These are phyloP conservation scores for Triticum aestivum DNA, from an alignment of 176 grass and related monocot species.

Conservation along the genomic window IWGSC_CS_RefSeq_v2.1 NC_057799.1:588685976-588686475, in stretches of 20 bases:
- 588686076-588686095: neutral
- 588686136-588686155: neutral
- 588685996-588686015: neutral
- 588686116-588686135: constrained; percentile 9
- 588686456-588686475: constrained; percentile 27
- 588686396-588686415: neutral
- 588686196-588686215: constrained; percentile 23
- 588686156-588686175: constrained; percentile 31
- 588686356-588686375: neutral
- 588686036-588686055: neutral
- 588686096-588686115: neutral
- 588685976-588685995: neutral
- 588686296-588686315: neutral
- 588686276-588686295: constrained; percentile 5
- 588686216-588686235: neutral
- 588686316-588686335: neutral
- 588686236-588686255: neutral
- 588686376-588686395: neutral
- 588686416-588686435: neutral
- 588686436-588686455: neutral
- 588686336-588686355: neutral
- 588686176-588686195: neutral
- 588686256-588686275: neutral
- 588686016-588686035: neutral
- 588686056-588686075: neutral